phyloP scores from a whole-genome alignment of 2,329 filamentous ascomycete genomes.

The Botrytis sinoallii region DNA sequence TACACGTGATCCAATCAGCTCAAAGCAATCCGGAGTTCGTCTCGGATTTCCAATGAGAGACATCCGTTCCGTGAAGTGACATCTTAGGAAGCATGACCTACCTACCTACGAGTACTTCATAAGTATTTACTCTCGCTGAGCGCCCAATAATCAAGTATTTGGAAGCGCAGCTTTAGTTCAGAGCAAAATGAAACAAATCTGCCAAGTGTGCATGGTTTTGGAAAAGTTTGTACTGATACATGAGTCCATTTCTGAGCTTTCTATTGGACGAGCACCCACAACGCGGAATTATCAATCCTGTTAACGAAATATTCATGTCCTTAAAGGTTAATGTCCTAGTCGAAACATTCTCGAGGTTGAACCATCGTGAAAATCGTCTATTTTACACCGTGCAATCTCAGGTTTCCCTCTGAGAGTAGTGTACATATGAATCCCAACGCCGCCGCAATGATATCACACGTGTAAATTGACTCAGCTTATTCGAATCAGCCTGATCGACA shows the following conservation, averaged over 20 bases:
- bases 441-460: constrained; percentile 30
- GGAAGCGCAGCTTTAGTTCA: background rate
- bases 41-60: background rate
- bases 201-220: background rate
- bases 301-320: background rate
- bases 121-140: background rate
- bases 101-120: background rate
- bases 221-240: constrained; percentile 7
- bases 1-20: constrained; percentile 2
- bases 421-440: constrained; percentile 28
- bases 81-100: background rate
- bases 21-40: background rate
- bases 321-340: background rate
- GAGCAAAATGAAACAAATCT: background rate
- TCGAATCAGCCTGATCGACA: background rate
- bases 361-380: background rate
- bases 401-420: background rate
- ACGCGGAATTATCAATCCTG: background rate
- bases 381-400: background rate
- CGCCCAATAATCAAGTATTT: background rate
- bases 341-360: constrained; percentile 5
- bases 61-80: background rate
- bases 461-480: background rate
- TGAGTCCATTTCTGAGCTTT: background rate
- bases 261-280: background rate